Evolutionary conservation across 2,329 filamentous ascomycete genomes (phyloP), one percentile per base, ranked within the genome.

Genomic region (Alternaria postmessia): DNA sequence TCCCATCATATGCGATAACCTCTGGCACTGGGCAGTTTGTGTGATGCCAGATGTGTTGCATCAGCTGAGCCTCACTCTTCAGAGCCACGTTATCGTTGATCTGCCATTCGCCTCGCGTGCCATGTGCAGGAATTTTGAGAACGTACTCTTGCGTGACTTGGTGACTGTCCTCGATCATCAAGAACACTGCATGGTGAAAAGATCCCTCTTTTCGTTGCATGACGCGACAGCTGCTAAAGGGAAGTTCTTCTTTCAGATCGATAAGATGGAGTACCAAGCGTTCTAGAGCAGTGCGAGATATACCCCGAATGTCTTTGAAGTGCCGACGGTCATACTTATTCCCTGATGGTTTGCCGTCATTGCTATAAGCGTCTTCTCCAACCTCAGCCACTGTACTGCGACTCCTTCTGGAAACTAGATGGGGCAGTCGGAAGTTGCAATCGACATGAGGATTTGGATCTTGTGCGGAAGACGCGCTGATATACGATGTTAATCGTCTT

Each of bases 11-110:
- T 9, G 52, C 59, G 20, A 69, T 26, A 39, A 69, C 47, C 9
- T 57, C 44, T 3, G 69, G 68, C 2, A 72, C 52, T 1, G 65
- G 69, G 9, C 65, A 54, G 6, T 32, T 22, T 4, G 62, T 64
- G 36, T 47, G 39, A 16, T 58, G 30, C 9, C 28, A 20, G n/a
- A 70, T 57, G n/a, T 48, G 46, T 16, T 52, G 38, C 59, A 71
- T 61, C 3, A 62, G 24, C 9, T 56, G 24, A 4, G 60, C 64
- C 44, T 70, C 67, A 8, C 46, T 43, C 7, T 46, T 18, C 6
- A 69, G 26, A 20, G 44, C 57, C n/a, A 51, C 11, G 7, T 51
- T 56, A 20, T 67, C 64, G 7, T 47, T 39, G 1, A 36, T 14
- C 11, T n/a, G 16, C 65, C 65, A 69, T 14, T 34, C 14, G 9